Evolutionary conservation across 768 basidiomycete genomes (phyloP), one percentile per base, ranked within the genome.

Genomic region (Imleria badia): DNA sequence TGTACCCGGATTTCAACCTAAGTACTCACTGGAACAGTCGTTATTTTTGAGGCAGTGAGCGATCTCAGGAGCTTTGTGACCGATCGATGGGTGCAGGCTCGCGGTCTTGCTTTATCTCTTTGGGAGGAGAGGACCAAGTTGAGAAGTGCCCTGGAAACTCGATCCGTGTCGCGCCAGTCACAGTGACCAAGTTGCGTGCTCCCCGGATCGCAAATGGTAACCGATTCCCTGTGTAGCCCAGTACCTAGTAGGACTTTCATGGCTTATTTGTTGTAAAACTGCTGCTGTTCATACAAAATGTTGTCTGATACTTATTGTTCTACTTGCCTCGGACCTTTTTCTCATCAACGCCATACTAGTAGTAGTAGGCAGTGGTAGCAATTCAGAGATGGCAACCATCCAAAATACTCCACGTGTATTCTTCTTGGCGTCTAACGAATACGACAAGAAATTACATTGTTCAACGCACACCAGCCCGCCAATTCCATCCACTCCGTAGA

Each of bases 221-320:
- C 30, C 60, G 35, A 50, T 45, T 23, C 42, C 46, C 15, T 36
- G 34, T 41, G 15, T 56, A 80, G 79, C 81, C 14, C 69, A 73
- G 31, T 83, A 83, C 66, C 64, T 75, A 57, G 63, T 75, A 69
- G 62, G 46, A 36, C 10, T 17, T 51, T 13, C 26, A 14, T n/a
- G 22, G n/a, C n/a, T 44, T 5, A 3, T n/a, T 41, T 44, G 54
- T 43, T 60, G 45, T 58, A 48, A 39, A 51, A 63, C 44, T 48
- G 41, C 35, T 45, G 38, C 22, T 69, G 60, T 61, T 54, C 33
- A 40, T 51, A 66, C 20, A 31, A 53, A 62, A 46, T 56, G 39
- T 58, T 63, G 51, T 62, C 44, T 51, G 52, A 45, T 66, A n/a
- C n/a, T n/a, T n/a, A 52, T 19, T 55, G 56, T 52, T 56, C 46